These are phyloP conservation scores for Boletus pseudo-olivaceus DNA, from an alignment of 768 basidiomycete genomes.

Conservation along the genomic window DNA sequence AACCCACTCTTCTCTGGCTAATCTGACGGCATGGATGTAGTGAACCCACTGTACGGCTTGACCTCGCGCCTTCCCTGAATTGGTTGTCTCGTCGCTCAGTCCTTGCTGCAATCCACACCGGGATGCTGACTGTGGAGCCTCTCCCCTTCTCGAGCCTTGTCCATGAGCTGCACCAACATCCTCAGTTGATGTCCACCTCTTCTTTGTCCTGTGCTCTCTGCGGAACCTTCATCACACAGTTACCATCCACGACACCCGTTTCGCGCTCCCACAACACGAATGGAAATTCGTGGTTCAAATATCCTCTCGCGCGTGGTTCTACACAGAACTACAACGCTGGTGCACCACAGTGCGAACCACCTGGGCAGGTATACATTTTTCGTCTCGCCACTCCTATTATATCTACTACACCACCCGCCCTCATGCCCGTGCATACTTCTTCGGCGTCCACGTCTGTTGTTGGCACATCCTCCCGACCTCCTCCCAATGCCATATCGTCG, in stretches of 20 bases:
- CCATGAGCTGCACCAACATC: conserved; percentile 45
- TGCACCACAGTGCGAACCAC: conserved; percentile 30
- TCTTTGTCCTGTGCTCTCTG: conserved; percentile 76
- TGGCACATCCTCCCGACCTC: conserved; percentile 17
- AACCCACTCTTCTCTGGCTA: not conserved
- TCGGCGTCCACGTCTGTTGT: conserved; percentile 34
- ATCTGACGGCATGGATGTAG: conserved; percentile 31
- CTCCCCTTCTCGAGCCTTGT: conserved; percentile 60
- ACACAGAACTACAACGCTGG: conserved; percentile 14
- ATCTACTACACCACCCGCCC: conserved; percentile 22
- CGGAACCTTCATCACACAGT: conserved; percentile 52
- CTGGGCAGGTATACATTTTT: conserved; percentile 63
- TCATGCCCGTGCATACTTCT: conserved; percentile 19
- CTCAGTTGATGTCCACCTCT: conserved; percentile 42
- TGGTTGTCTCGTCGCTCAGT: conserved; percentile 91
- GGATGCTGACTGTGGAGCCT: conserved; percentile 87
- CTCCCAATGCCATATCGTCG: conserved; percentile 39
- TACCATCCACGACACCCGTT: conserved; percentile 29
- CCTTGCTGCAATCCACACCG: conserved; percentile 77
- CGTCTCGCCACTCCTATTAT: conserved; percentile 42
- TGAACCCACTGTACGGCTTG: conserved; percentile 89
- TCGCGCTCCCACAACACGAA: conserved; percentile 39
- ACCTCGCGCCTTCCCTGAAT: conserved; percentile 89
- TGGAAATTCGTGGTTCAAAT: conserved; percentile 61
- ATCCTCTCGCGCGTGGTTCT: conserved; percentile 38